Evolutionary conservation across 2,329 filamentous ascomycete species (phyloP).

Genomic region (Ophiocordyceps australis): DNA sequence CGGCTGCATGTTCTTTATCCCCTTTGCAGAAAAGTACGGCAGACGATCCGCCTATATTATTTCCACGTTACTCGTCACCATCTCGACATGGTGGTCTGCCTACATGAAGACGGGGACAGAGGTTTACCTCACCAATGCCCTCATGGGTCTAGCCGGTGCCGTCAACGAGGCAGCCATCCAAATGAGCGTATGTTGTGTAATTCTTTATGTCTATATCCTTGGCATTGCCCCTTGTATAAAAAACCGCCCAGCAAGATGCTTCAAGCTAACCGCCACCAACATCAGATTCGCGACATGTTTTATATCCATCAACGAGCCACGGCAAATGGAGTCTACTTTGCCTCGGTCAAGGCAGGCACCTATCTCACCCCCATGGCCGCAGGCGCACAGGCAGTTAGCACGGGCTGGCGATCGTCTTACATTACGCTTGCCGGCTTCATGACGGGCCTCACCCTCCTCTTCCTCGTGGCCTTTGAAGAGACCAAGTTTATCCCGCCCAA

Average conservation of each 20-base stretch:
- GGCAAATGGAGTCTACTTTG: slow-evolving; percentile 1
- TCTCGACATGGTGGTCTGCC: slow-evolving; percentile 19
- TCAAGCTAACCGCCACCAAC: neutral
- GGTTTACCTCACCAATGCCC: slow-evolving; percentile 19
- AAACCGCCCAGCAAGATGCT: neutral
- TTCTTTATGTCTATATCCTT: too few species aligned
- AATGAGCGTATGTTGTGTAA: neutral
- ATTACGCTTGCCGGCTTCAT: slow-evolving; percentile 7
- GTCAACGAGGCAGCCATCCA: slow-evolving; percentile 13
- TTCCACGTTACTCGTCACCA: slow-evolving; percentile 18
- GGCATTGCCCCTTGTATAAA: neutral
- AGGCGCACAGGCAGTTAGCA: neutral
- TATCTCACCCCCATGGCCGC: neutral
- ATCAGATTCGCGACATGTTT: slow-evolving; percentile 1
- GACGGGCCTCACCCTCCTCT: slow-evolving; percentile 6
- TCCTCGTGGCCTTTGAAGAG: slow-evolving; percentile 9
- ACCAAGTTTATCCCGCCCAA: slow-evolving; percentile 10
- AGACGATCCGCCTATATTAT: slow-evolving; percentile 9
- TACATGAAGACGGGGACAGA: slow-evolving; percentile 20
- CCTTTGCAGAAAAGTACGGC: slow-evolving; percentile 7
- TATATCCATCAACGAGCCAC: slow-evolving; percentile 1
- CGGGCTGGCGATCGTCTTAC: slow-evolving; percentile 10
- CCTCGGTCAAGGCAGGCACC: neutral
- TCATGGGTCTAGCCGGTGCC: slow-evolving; percentile 16
- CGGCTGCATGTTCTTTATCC: slow-evolving; percentile 7